Percentiles rank a stretch among this genome's conserved stretches.
phyloP scores from a whole-genome alignment of 2,329 filamentous ascomycete genomes.

The Ciborinia camelliae region DNA sequence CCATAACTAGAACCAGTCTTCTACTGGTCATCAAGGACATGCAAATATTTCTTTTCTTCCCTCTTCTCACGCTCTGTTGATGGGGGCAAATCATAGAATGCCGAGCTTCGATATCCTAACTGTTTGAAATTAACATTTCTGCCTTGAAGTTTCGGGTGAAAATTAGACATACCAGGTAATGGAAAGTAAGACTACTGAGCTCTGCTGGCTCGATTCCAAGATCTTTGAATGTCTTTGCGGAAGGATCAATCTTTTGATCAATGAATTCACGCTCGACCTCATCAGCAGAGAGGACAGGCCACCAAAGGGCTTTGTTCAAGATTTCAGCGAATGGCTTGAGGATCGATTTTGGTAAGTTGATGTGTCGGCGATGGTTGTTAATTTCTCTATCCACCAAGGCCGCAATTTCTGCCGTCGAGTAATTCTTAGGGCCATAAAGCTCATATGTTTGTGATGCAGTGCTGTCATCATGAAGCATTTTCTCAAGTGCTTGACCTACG shows the following conservation, averaged over 20 bases:
- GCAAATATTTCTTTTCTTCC: slow-evolving; percentile 95
- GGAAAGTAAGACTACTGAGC: slow-evolving; percentile 81
- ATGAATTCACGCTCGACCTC: slow-evolving; percentile 90
- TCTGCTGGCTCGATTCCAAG: slow-evolving; percentile 87
- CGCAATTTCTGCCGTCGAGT: slow-evolving; percentile 83
- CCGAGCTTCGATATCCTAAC: slow-evolving; percentile 86
- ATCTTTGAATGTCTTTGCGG: slow-evolving; percentile 93
- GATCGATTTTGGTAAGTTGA: slow-evolving; percentile 82
- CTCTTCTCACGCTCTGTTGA: slow-evolving; percentile 91
- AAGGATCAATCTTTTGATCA: slow-evolving; percentile 85
- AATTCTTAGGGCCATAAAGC: slow-evolving; percentile 89
- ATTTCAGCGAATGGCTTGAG: slow-evolving; percentile 71
- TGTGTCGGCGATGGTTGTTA: slow-evolving; percentile 79
- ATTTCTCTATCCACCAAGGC: slow-evolving; percentile 90
- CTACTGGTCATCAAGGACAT: slow-evolving; percentile 86
- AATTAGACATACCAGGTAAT: slow-evolving; percentile 71
- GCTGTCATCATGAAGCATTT: slow-evolving; percentile 85
- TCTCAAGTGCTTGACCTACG: slow-evolving; percentile 82
- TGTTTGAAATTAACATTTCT: slow-evolving; percentile 37
- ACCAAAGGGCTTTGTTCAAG: slow-evolving; percentile 84
- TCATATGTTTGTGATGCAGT: slow-evolving; percentile 91
- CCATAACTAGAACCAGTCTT: slow-evolving; percentile 22
- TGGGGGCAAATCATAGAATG: slow-evolving; percentile 90
- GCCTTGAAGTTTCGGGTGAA: neutral
- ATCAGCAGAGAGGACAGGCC: slow-evolving; percentile 77